Evolutionary conservation across 2,329 filamentous ascomycete species (phyloP), one percentile per base, ranked within the genome.

Genomic region (Trichoderma guizhouense): DNA sequence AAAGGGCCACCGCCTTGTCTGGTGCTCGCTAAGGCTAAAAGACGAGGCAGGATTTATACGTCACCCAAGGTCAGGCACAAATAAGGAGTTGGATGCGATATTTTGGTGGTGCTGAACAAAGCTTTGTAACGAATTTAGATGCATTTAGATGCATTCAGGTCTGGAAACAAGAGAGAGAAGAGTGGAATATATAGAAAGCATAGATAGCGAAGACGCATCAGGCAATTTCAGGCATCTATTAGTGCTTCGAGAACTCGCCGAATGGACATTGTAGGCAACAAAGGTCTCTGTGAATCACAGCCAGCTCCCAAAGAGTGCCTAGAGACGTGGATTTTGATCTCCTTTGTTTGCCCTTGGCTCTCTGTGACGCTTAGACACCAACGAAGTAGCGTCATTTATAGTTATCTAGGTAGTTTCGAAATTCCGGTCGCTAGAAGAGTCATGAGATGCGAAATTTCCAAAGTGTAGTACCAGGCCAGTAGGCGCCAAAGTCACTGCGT

Each of bases 31-130:
- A 61, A 73, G 72, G 69, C 72, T 73, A 63, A 69, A 61, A 71
- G 66, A 77, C 76, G 78, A 71, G 68, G 78, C 76, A 79, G 73
- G 76, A 76, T 67, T 71, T 53, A 71, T 32, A 62, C 39, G 55
- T 36, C 18, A 43, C 2, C 9, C 18, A 21, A 6, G 30, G 28
- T 8, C 30, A 32, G 57, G 57, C 30, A 11, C 26, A 18, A 21
- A 21, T 34, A 60, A 43, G 39, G 39, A 9, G 3, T 43, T 43
- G 39, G 7, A 43, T 34, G 51, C 18, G 43, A n/a, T 55, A 2
- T 21, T 30, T 61, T 61, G 65, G 32, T n/a, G 14, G 18, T 2
- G 21, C 28, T 15, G 28, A 7, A 8, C 26, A 60, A 28, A 24
- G 34, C n/a, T n/a, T 28, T 39, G 21, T 18, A 58, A 21, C 36